phyloP scores from a whole-genome alignment of 129 eudicot species.

The Artemisia tridentata region DNA sequence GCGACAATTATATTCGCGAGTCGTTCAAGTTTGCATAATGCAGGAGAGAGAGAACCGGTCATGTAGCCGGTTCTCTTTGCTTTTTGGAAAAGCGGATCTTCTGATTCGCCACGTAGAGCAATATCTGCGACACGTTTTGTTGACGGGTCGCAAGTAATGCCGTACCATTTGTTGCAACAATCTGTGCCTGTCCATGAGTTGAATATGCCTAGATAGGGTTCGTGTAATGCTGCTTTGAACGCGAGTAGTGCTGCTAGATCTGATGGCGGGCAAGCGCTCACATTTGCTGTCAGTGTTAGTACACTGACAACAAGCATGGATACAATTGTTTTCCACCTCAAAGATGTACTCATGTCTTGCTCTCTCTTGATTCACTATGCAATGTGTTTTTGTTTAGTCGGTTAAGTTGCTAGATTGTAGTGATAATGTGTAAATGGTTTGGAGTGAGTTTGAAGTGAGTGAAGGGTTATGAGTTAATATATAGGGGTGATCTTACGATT shows the following conservation, averaged over 20 bases:
- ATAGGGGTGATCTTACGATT: constrained; percentile 14
- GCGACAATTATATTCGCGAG: constrained; percentile 62
- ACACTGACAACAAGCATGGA: constrained; percentile 26
- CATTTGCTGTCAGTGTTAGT: not conserved
- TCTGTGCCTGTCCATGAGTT: constrained; percentile 78
- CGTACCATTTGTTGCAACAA: constrained; percentile 90
- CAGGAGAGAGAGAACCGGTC: constrained; percentile 82
- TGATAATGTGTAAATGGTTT: constrained; percentile 14
- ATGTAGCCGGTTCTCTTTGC: constrained; percentile 79
- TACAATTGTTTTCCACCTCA: constrained; percentile 23
- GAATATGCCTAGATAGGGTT: constrained; percentile 70
- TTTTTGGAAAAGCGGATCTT: constrained; percentile 75
- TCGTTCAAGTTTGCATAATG: constrained; percentile 54
- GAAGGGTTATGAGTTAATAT: constrained; percentile 22
- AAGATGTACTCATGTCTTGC: constrained; percentile 23
- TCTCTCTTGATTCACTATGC: not conserved
- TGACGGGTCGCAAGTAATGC: constrained; percentile 70
- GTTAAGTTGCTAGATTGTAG: constrained; percentile 7
- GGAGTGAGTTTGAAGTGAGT: constrained; percentile 33
- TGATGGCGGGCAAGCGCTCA: constrained; percentile 56
- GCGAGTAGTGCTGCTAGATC: constrained; percentile 67
- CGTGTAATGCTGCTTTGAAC: constrained; percentile 54
- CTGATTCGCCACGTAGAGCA: constrained; percentile 87
- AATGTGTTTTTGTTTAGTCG: constrained; percentile 3
- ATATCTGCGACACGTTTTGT: constrained; percentile 79